Percentiles rank a stretch among this genome's conserved stretches.
phyloP scores from a whole-genome alignment of 148 eudicot genomes.

The Cornus controversa region DNA sequence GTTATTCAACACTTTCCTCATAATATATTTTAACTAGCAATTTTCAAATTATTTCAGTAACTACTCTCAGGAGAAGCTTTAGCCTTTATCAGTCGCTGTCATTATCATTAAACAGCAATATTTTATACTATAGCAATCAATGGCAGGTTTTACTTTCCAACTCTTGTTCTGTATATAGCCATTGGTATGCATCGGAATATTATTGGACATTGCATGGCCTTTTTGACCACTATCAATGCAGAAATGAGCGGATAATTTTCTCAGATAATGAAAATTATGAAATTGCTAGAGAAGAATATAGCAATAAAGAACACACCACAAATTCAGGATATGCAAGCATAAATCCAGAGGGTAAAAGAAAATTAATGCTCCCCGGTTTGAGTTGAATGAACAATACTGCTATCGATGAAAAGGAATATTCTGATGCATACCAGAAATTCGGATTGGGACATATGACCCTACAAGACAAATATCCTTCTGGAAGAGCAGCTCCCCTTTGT shows the following conservation, averaged over 20 bases:
- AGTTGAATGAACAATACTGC: neutral
- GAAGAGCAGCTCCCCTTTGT: conserved; percentile 83
- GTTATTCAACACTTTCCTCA: neutral
- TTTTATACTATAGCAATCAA: no score
- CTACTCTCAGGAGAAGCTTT: neutral
- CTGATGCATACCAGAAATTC: conserved; percentile 55
- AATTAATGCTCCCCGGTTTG: neutral
- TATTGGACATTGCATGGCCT: neutral
- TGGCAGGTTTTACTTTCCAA: neutral
- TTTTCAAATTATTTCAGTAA: neutral
- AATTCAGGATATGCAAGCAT: neutral
- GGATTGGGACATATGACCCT: conserved; percentile 80
- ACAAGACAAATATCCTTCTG: conserved; percentile 73
- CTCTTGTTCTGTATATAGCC: neutral
- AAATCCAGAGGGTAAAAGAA: neutral
- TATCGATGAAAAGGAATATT: neutral
- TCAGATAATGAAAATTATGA: neutral
- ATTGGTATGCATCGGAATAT: no score
- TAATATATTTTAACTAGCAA: neutral
- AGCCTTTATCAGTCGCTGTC: neutral
- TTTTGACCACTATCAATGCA: neutral
- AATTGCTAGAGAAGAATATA: neutral
- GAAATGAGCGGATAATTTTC: neutral
- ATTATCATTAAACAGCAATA: neutral
- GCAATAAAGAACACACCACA: conserved; percentile 2